Evolutionary conservation across 192 early-diverging fungal species (phyloP).

Genomic region (Backusella parvicylindrica): DNA sequence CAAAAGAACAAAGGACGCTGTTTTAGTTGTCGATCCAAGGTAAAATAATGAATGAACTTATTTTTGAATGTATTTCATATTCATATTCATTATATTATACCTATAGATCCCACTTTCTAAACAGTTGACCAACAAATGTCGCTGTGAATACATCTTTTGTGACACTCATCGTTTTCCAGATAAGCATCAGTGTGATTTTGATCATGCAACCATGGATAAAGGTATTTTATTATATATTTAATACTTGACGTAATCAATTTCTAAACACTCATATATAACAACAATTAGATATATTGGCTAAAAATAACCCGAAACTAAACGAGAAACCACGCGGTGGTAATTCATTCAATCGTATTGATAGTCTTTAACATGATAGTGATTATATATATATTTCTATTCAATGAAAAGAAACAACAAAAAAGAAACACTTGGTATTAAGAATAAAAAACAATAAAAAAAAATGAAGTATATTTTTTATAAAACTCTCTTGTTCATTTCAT

Average conservation of each 20-base stretch:
- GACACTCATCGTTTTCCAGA: slow-evolving; percentile 68
- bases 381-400: too few relatives aligned
- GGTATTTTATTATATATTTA: slow-evolving; percentile 16
- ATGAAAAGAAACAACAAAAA: too few relatives aligned
- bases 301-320: slow-evolving; percentile 74
- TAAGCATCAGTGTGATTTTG: slow-evolving; percentile 78
- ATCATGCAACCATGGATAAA: slow-evolving; percentile 69
- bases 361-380: slow-evolving; percentile 13
- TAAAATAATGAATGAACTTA: too few relatives aligned
- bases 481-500: neutral
- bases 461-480: neutral
- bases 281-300: slow-evolving; percentile 54
- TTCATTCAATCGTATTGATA: slow-evolving; percentile 68
- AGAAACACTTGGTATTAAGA: too few relatives aligned
- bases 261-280: neutral
- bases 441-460: neutral
- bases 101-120: slow-evolving; percentile 67
- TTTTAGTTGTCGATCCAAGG: slow-evolving; percentile 65
- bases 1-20: slow-evolving; percentile 71
- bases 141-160: slow-evolving; percentile 75
- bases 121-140: slow-evolving; percentile 75
- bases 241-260: neutral
- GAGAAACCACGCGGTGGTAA: slow-evolving; percentile 71
- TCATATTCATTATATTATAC: neutral
- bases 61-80: neutral